Evolutionary conservation across 2,329 filamentous ascomycete genomes (phyloP).

Genomic region (Fusarium algeriense): DNA sequence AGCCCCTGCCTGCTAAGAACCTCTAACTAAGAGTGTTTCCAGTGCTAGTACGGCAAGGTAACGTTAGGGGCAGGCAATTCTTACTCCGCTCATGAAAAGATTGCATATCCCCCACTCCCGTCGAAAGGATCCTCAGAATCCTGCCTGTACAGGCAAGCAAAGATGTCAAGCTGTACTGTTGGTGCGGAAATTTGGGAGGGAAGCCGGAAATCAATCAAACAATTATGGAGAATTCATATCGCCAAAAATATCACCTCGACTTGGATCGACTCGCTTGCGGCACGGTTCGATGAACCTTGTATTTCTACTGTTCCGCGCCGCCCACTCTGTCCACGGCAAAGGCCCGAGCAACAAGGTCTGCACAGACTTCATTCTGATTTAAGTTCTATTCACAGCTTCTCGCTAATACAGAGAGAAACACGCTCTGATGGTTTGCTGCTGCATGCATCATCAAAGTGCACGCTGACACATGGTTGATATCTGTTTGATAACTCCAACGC

Average conservation of each 20-base stretch:
- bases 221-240: constrained; percentile 20
- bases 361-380: neutral
- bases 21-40: neutral
- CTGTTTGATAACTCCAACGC: neutral
- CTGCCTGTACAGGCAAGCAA: neutral
- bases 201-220: constrained; percentile 7
- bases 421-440: neutral
- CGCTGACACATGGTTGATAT: constrained; percentile 23
- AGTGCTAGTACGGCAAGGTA: neutral
- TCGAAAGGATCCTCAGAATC: constrained; percentile 2
- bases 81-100: constrained; percentile 9
- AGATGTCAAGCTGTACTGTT: constrained; percentile 3
- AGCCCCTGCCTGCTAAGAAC: constrained; percentile 26
- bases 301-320: neutral
- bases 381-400: neutral
- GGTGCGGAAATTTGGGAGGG: constrained; percentile 12
- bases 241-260: constrained; percentile 6
- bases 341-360: neutral
- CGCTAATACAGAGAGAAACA: neutral
- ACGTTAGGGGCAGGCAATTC: constrained; percentile 7
- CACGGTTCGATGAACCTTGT: constrained; percentile 25
- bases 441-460: constrained; percentile 5
- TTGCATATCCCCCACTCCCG: constrained; percentile 16
- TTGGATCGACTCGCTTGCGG: constrained; percentile 25
- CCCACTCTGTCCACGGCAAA: constrained; percentile 1